Evolutionary conservation across 345 rosid species (phyloP).

Genomic region (Heritiera littoralis): DNA sequence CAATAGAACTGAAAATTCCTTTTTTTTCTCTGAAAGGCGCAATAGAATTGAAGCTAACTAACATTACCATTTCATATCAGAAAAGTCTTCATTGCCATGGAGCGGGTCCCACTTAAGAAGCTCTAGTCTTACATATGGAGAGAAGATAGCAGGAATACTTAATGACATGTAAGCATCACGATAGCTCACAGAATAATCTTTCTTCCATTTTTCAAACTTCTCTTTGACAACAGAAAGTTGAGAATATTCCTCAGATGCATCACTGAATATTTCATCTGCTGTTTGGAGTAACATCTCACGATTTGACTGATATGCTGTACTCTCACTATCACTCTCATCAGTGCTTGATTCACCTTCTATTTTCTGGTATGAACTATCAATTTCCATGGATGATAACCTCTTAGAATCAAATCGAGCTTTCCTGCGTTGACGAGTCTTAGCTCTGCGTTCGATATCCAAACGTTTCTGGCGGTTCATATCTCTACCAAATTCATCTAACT

Average conservation of each 20-base stretch:
- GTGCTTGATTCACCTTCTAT: slow-evolving; percentile 97
- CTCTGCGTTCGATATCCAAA: slow-evolving; percentile 74
- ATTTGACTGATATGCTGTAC: slow-evolving; percentile 71
- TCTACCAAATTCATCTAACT: slow-evolving; percentile 96
- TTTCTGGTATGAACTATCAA: slow-evolving; percentile 57
- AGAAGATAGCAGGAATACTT: slow-evolving; percentile 81
- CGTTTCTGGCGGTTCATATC: slow-evolving; percentile 85
- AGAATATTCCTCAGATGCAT: slow-evolving; percentile 91
- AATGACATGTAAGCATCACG: slow-evolving; percentile 92
- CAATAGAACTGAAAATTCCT: not conserved
- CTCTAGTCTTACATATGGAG: slow-evolving; percentile 90
- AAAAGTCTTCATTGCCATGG: slow-evolving; percentile 70
- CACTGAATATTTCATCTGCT: slow-evolving; percentile 81
- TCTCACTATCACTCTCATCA: slow-evolving; percentile 94
- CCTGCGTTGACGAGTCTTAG: slow-evolving; percentile 76
- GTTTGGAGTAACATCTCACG: slow-evolving; percentile 64
- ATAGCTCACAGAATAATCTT: slow-evolving; percentile 66
- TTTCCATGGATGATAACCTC: slow-evolving; percentile 66
- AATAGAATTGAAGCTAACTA: not conserved
- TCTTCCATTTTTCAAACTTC: slow-evolving; percentile 86
- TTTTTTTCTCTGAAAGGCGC: not conserved
- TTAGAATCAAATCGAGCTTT: slow-evolving; percentile 70
- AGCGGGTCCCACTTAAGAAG: slow-evolving; percentile 95
- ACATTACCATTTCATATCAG: slow-evolving; percentile 79
- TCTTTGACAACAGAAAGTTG: slow-evolving; percentile 77